Conservation (phyloP, 371 early-diverging fungal species). For the Haplosporangium sp. region DNA sequence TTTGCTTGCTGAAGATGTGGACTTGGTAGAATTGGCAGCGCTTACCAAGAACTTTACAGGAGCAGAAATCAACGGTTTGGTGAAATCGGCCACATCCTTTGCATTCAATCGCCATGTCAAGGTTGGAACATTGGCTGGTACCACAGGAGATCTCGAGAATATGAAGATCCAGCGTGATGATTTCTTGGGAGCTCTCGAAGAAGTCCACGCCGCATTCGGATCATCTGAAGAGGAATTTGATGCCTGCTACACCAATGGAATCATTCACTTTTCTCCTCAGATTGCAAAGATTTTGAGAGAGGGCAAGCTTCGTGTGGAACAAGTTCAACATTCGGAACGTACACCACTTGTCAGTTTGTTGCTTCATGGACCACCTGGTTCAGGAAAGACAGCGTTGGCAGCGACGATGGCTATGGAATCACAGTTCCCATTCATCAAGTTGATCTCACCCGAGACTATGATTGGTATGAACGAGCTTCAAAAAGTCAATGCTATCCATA, state of each 20-base stretch:
- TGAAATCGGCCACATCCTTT: conserved; percentile 99
- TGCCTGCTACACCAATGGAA: conserved; percentile 86
- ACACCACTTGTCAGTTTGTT: conserved; percentile 92
- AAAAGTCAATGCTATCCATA: conserved; percentile 92
- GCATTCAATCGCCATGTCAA: conserved; percentile 99
- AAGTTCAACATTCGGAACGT: conserved; percentile 83
- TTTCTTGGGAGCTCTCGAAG: conserved; percentile 95
- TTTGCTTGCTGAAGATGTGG: conserved; percentile 91
- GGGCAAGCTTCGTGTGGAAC: conserved; percentile 88
- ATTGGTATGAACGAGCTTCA: conserved; percentile 96
- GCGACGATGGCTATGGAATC: conserved; percentile 95
- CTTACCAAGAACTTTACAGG: conserved; percentile 99
- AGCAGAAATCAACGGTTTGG: conserved; percentile 97
- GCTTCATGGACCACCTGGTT: conserved; percentile 92
- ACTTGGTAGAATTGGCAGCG: conserved; percentile 88
- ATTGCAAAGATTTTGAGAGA: conserved; percentile 84
- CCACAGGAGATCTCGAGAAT: conserved; percentile 85
- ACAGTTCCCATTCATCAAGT: conserved; percentile 98
- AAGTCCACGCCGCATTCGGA: conserved; percentile 99
- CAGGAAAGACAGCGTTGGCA: conserved; percentile 98
- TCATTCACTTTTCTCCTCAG: conserved; percentile 83
- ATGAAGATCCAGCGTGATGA: conserved; percentile 94
- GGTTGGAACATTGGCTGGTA: conserved; percentile 84
- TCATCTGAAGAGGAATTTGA: conserved; percentile 93
- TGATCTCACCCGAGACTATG: conserved; percentile 98